Evolutionary conservation across 2,329 filamentous ascomycete genomes (phyloP).

Genomic region (Xenoacremonium recifei): DNA sequence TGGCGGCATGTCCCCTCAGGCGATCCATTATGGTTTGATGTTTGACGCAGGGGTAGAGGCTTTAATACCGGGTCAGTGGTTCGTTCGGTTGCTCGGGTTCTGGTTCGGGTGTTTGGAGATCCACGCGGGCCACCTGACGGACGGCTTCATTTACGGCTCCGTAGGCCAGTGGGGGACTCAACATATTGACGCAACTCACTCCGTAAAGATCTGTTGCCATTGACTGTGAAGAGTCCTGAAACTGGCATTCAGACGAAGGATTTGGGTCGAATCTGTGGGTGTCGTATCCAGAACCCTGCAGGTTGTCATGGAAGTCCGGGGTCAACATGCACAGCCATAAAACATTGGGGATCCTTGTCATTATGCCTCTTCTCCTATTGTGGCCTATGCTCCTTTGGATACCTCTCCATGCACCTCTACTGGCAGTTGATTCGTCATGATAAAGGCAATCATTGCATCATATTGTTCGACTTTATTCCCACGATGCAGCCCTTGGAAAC

Average conservation of each 20-base stretch:
- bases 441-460: not conserved
- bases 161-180: not conserved
- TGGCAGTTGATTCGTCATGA: not conserved
- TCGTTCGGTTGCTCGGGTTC: not conserved
- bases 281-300: no score
- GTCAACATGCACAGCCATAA: no score
- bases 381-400: not conserved
- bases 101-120: not conserved
- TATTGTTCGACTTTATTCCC: no score
- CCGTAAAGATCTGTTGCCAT: not conserved
- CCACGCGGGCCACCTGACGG: not conserved
- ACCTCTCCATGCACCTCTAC: not conserved
- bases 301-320: no score
- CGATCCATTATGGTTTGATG: conserved; percentile 8
- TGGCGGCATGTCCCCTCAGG: conserved; percentile 13
- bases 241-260: no score
- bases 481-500: no score
- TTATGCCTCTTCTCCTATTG: not conserved
- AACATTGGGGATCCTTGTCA: no score
- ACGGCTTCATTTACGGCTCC: not conserved
- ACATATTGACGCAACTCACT: not conserved
- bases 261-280: no score
- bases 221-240: not conserved
- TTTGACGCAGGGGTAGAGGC: not conserved
- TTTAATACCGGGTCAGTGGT: not conserved